Conservation (phyloP, 2,329 filamentous ascomycete genomes). For the Clarireedia homoeocarpa region DNA sequence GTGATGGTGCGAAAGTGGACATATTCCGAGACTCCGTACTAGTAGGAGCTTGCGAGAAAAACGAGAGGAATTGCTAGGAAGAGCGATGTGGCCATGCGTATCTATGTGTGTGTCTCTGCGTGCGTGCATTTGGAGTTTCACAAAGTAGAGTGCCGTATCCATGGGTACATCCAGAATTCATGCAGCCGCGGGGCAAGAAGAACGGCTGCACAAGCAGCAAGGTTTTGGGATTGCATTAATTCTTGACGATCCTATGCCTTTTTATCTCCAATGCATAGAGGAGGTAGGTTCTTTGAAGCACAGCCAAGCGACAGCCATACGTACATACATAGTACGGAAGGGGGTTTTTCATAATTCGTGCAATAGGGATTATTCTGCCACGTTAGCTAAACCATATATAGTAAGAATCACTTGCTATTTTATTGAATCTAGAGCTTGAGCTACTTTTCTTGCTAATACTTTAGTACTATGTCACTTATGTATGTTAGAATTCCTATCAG, state of each 20-base stretch:
- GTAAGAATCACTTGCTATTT: no score
- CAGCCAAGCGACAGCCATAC: background rate
- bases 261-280: no score
- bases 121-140: background rate
- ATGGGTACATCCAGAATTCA: slow-evolving; percentile 5
- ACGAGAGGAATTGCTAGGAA: background rate
- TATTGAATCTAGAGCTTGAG: no score
- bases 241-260: no score
- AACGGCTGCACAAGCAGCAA: slow-evolving; percentile 2
- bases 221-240: background rate
- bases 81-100: background rate
- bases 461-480: no score
- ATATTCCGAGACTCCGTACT: background rate
- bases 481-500: no score
- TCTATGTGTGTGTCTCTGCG: background rate
- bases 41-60: background rate
- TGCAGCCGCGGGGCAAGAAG: slow-evolving; percentile 3
- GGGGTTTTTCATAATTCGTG: no score
- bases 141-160: background rate
- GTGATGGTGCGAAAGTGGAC: background rate
- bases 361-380: no score
- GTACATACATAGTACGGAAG: no score
- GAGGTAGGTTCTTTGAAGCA: no score
- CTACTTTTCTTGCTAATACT: no score
- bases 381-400: no score